phyloP scores from a whole-genome alignment of 2,329 filamentous ascomycete species.

The Colletotrichum tanaceti region DNA sequence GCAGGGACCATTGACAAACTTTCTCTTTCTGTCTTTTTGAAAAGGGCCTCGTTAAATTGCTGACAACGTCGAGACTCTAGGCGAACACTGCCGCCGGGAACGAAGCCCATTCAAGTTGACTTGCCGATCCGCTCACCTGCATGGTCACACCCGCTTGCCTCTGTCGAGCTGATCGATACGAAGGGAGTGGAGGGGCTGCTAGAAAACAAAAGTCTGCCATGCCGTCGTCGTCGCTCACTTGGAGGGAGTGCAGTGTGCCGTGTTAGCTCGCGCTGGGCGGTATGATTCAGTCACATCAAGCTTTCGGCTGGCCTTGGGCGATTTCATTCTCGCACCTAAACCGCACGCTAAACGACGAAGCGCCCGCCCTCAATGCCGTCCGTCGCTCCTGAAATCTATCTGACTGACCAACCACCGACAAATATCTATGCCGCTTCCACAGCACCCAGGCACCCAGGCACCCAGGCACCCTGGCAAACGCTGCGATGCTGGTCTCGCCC shows the following conservation, averaged over 20 bases:
- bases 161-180: background rate
- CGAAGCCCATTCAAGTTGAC: background rate
- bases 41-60: background rate
- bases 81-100: background rate
- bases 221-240: background rate
- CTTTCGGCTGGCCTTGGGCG: slow-evolving; percentile 27
- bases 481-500: slow-evolving; percentile 8
- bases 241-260: background rate
- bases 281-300: slow-evolving; percentile 20
- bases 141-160: slow-evolving; percentile 5
- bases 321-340: slow-evolving; percentile 13
- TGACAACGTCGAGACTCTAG: background rate
- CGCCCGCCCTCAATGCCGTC: background rate
- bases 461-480: slow-evolving; percentile 3
- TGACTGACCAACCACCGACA: slow-evolving; percentile 3
- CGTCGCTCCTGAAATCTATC: slow-evolving; percentile 10
- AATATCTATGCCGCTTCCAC: background rate
- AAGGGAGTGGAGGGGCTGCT: background rate
- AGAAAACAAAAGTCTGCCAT: background rate
- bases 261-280: background rate
- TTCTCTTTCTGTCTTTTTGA: background rate
- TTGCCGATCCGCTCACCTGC: slow-evolving; percentile 15
- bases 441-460: background rate
- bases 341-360: slow-evolving; percentile 17
- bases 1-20: background rate